These are phyloP conservation scores for Ceratocystiopsis brevicomis DNA, from an alignment of 2,329 filamentous ascomycete genomes.

Conservation along the genomic window DNA sequence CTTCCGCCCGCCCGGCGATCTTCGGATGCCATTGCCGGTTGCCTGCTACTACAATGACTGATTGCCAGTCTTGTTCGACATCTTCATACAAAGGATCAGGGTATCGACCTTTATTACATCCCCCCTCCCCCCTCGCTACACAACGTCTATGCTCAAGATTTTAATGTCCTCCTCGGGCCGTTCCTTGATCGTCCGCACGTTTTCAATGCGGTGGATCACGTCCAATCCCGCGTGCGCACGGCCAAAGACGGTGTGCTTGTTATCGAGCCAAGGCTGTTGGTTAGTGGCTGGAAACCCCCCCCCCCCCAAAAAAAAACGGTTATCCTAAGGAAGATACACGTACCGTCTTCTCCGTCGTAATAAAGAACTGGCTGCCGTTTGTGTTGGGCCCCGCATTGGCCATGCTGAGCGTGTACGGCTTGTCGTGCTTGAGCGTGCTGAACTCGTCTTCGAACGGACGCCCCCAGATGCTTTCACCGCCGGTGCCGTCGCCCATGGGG, in stretches of 20 bases:
- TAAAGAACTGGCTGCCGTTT: constrained; percentile 95
- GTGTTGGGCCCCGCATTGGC: constrained; percentile 91
- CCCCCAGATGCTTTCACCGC: constrained; percentile 87
- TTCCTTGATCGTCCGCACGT: constrained; percentile 67
- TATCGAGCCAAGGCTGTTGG: constrained; percentile 66
- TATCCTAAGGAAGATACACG: constrained; percentile 16
- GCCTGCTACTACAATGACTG: too few species aligned
- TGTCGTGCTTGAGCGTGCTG: constrained; percentile 76
- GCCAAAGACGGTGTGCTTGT: constrained; percentile 92
- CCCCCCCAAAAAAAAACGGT: background rate
- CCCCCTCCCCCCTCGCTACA: constrained; percentile 15
- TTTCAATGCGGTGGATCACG: constrained; percentile 92
- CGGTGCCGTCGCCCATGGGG: constrained; percentile 72
- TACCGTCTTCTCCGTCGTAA: constrained; percentile 89
- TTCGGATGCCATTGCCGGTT: too few species aligned
- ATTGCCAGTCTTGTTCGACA: too few species aligned
- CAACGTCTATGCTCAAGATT: constrained; percentile 68
- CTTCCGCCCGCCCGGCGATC: too few species aligned
- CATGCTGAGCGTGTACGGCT: constrained; percentile 93
- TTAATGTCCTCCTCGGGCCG: constrained; percentile 96
- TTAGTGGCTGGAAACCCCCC: background rate
- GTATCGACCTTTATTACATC: background rate
- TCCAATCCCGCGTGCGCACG: constrained; percentile 78
- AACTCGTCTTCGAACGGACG: constrained; percentile 87
- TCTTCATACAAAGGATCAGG: too few species aligned